A percentile compares a stretch with the other conserved stretches of the same genome.
These are phyloP conservation scores for Calvatia gigantea DNA, from an alignment of 768 basidiomycete genomes.

Conservation along the genomic window DNA sequence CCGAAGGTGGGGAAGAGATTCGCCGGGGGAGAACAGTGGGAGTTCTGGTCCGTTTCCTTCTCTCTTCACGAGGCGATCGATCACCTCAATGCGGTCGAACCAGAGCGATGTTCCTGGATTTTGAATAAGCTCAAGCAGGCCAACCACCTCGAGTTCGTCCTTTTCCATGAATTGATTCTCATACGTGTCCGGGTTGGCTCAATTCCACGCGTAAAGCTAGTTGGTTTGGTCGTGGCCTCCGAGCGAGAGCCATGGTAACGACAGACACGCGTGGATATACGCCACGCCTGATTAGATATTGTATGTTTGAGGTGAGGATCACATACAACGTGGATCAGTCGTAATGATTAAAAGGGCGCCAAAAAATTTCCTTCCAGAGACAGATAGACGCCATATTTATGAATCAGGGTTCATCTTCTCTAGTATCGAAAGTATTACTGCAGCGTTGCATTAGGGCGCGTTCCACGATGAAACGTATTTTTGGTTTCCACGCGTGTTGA, in stretches of 20 bases:
- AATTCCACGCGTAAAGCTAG: slow-evolving; percentile 5
- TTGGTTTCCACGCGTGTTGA: neutral
- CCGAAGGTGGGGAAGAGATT: neutral
- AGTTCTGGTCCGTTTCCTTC: neutral
- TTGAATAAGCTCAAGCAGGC: neutral
- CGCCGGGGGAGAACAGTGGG: neutral
- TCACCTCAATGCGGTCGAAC: neutral
- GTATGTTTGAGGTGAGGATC: slow-evolving; percentile 12
- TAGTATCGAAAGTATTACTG: neutral
- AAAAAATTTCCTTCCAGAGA: neutral
- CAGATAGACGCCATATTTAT: slow-evolving; percentile 1
- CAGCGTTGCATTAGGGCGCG: neutral
- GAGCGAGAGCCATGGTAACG: neutral
- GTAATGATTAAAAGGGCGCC: neutral
- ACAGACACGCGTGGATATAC: slow-evolving; percentile 1
- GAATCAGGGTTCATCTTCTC: neutral
- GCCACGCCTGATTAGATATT: slow-evolving; percentile 6
- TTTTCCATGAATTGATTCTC: neutral
- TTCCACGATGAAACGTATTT: slow-evolving; percentile 1
- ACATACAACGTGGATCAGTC: slow-evolving; percentile 9
- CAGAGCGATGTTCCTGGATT: neutral
- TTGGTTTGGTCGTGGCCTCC: slow-evolving; percentile 5
- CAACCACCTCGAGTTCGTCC: neutral
- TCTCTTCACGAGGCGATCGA: neutral
- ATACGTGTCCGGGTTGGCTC: slow-evolving; percentile 1